Evolutionary conservation across 2,329 filamentous ascomycete species (phyloP).

Genomic region (Aspergillus sp.): DNA sequence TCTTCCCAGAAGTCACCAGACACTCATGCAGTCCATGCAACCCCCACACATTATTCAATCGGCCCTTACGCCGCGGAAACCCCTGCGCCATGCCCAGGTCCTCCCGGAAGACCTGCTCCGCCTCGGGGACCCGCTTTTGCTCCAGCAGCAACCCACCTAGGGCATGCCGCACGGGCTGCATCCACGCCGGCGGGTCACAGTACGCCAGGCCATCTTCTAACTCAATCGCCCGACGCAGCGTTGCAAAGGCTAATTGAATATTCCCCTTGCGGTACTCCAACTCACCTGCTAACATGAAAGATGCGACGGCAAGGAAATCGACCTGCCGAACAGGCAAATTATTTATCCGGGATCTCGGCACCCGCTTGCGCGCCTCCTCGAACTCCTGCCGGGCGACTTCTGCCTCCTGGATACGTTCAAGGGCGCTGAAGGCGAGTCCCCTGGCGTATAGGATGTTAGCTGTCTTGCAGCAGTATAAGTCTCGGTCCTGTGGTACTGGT

Average conservation of each 20-base stretch:
- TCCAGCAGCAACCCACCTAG: conserved; percentile 68
- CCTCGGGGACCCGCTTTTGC: conserved; percentile 58
- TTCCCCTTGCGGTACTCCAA: conserved; percentile 66
- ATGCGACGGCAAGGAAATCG: conserved; percentile 34
- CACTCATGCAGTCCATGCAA: conserved; percentile 72
- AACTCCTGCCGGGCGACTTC: not conserved
- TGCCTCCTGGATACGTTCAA: not conserved
- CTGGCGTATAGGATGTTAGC: conserved; percentile 59
- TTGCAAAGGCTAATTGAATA: conserved; percentile 58
- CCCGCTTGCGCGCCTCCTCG: conserved; percentile 65
- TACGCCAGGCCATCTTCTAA: conserved; percentile 66
- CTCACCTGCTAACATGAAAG: conserved; percentile 64
- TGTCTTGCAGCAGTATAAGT: conserved; percentile 67
- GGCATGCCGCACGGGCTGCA: conserved; percentile 70
- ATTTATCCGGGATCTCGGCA: conserved; percentile 48
- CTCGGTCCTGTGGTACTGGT: conserved; percentile 56
- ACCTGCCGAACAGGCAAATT: conserved; percentile 17
- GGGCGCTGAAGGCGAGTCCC: not conserved
- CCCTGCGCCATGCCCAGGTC: conserved; percentile 58
- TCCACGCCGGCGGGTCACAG: conserved; percentile 74
- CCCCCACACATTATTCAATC: conserved; percentile 74
- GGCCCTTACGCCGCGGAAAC: conserved; percentile 60
- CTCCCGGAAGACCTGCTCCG: conserved; percentile 57
- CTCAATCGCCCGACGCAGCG: conserved; percentile 58
- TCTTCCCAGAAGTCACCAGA: conserved; percentile 54